Evolutionary conservation across 768 basidiomycete genomes (phyloP), one percentile per base, ranked within the genome.

Genomic region (Tulasnella sp.): DNA sequence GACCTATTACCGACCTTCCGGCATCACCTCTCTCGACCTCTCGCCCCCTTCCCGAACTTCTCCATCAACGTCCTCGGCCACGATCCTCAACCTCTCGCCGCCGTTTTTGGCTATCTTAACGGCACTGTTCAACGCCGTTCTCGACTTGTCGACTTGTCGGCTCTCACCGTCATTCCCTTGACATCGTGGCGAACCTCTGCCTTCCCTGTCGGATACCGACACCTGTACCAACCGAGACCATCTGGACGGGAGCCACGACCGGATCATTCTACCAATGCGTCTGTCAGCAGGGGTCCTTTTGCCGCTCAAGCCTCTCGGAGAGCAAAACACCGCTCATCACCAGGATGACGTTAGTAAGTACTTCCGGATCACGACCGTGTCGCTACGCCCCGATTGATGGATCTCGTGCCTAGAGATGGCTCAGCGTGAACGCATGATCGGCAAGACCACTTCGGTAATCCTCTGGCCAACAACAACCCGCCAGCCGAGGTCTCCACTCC

Each of bases 251-350:
- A 77, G 4, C 78, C 78, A 24, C 60, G 74, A 72, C 78, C 78
- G 6, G 78, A 79, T 50, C 44, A 41, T 42, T 74, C 78, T 24
- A 42, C 34, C 60, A 41, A 72, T 34, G 64, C 60, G 24, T 46
- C 72, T 37, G 42, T 54, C 31, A n/a, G 34, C 37, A 87, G 89
- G 34, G 89, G 92, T 50, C 90, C 93, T n/a, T 91, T 94, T 41
- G 93, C 94, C 24, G 94, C 94, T 31, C 95, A 96, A 84, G 94
- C 94, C 2, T 88, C 88, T 22, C 90, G 96, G 79, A 91, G 96
- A 77, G 94, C 96, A 31, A 96, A 96, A 96, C 83, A 95, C 95
- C 41, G 94, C 93, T 80, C 95, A 96, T 87, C 90, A 95, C 82
- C 93, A 94, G 72, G 93, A 96, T 85, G 94, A 96, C 84, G 94